Base-by-base conservation (phyloP, 179 eudicot species). In the Amaranthus tricolor region DNA sequence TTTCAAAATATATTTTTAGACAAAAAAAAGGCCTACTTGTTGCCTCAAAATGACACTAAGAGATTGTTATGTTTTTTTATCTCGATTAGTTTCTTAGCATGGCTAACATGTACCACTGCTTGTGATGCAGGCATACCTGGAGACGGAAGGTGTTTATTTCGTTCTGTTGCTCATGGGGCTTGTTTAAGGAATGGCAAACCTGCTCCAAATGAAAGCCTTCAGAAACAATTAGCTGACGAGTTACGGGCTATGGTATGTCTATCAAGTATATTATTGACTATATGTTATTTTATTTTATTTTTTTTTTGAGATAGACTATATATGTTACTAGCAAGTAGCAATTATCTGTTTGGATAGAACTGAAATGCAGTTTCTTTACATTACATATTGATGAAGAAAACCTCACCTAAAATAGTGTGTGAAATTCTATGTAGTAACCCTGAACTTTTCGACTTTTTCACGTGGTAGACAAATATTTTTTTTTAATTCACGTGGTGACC, bases 111-210 rank as follows among this genome's bases (percentile, higher is more conserved):
- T 16, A 63, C 43, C 20, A 15, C 57, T 70, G 72, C 17, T 48
- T 64, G 9, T 56, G 24, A 21, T 77, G 81, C 65, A 94, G 97
- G 98, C 58, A 94, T 94, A 76, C 97, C 98, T 71, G 98, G 98
- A 69, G 98, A 94, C 72, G 98, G 98, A 56, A 94, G 97, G 78
- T 94, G 98, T 78, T 85, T 94, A 81, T 94, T 94, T 80, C 96
- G 98, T 52, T 90, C 97, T 50, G 89, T 94, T 84, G 96, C 93
- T 82, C 97, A 94, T 82, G 98, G 97, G 56, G 96, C 95, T 81
- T 89, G 96, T 80, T 68, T 92, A 66, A 85, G 91, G 71, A 84
- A 86, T 9, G 98, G 96, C 44, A 87, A 87, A 75, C 85, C 90
- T 65, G 88, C 94, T 70, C 98, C 97, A 45, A 83, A 70, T 82